Evolutionary conservation across 2,329 filamentous ascomycete species (phyloP).

Genomic region (Zarea fungicola): DNA sequence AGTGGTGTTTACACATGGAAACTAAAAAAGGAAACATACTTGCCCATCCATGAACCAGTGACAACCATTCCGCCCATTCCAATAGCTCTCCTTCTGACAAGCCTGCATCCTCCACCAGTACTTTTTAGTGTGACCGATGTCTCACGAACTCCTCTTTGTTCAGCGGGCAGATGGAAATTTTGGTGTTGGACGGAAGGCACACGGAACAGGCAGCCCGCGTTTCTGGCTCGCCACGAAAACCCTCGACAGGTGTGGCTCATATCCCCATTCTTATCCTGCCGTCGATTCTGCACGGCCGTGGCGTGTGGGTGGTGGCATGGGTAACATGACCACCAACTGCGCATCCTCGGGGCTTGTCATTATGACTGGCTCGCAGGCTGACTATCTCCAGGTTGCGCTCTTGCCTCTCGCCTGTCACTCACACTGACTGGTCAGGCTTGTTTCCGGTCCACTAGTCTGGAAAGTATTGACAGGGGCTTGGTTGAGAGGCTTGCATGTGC

Average conservation of each 20-base stretch:
- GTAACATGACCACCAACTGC: slow-evolving; percentile 8
- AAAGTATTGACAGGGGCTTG: no score
- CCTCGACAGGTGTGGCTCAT: not conserved
- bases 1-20: no score
- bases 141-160: not conserved
- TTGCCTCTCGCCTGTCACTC: slow-evolving; percentile 4
- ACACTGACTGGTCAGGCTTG: slow-evolving; percentile 9
- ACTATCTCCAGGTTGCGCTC: slow-evolving; percentile 1
- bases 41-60: no score
- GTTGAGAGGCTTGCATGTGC: slow-evolving; percentile 12
- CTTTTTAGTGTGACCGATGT: no score
- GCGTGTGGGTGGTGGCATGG: not conserved
- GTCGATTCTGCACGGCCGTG: not conserved
- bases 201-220: not conserved
- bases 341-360: not conserved
- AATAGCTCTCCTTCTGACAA: no score
- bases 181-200: not conserved
- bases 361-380: slow-evolving; percentile 1
- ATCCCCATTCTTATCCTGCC: not conserved
- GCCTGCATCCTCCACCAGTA: no score
- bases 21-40: no score
- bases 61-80: no score
- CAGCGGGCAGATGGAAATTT: not conserved
- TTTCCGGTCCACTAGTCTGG: not conserved
- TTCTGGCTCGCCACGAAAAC: not conserved